phyloP scores from a whole-genome alignment of 495 filamentous ascomycete genomes.

The Oidiodendron maius region DNA sequence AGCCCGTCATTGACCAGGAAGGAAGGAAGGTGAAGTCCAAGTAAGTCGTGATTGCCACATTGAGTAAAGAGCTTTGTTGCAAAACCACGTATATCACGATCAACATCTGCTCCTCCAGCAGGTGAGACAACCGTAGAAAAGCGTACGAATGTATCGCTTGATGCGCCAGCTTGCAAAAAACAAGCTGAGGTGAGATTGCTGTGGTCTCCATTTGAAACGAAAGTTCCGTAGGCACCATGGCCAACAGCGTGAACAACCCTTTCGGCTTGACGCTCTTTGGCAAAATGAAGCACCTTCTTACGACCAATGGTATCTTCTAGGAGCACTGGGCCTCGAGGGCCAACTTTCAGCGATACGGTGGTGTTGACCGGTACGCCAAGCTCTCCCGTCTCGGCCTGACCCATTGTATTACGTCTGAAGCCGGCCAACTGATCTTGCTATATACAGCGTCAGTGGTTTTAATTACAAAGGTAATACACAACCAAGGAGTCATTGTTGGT shows the following conservation, averaged over 20 bases:
- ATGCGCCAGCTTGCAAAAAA: slow-evolving; percentile 32
- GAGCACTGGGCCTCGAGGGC: slow-evolving; percentile 46
- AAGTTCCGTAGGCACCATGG: slow-evolving; percentile 50
- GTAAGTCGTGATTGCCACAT: slow-evolving; percentile 29
- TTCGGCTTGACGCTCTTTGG: slow-evolving; percentile 48
- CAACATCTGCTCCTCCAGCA: slow-evolving; percentile 43
- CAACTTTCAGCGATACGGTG: slow-evolving; percentile 31
- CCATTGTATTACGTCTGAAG: background rate
- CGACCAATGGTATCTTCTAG: slow-evolving; percentile 55
- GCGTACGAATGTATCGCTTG: slow-evolving; percentile 43
- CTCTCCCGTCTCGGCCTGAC: background rate
- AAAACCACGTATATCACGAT: slow-evolving; percentile 49
- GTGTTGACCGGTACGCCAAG: background rate
- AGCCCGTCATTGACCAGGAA: slow-evolving; percentile 48
- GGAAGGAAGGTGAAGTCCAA: slow-evolving; percentile 41
- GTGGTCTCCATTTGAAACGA: slow-evolving; percentile 50
- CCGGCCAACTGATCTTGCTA: background rate
- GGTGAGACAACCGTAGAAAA: slow-evolving; percentile 50
- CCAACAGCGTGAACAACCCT: slow-evolving; percentile 53
- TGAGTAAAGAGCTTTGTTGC: slow-evolving; percentile 47
- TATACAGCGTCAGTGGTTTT: background rate
- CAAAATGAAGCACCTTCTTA: slow-evolving; percentile 54
- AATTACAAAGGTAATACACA: background rate
- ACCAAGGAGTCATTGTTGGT: background rate
- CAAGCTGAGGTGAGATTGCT: slow-evolving; percentile 49